Percentiles rank a stretch among this genome's conserved stretches.
Conservation (phyloP, 2,329 filamentous ascomycete genomes). For the Aspergillus niger region DNA sequence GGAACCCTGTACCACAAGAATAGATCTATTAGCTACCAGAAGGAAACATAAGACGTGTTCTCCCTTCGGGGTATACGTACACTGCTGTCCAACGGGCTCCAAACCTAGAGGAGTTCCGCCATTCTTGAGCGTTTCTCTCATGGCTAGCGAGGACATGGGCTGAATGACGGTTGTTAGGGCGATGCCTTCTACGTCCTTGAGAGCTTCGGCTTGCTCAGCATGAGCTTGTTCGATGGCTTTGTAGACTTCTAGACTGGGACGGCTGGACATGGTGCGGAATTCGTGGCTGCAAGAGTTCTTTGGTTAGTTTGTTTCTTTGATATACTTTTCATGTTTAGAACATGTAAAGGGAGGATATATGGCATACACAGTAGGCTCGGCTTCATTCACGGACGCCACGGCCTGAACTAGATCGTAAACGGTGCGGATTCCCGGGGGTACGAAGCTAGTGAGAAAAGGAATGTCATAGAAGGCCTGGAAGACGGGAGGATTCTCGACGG, state of each 20-base stretch:
- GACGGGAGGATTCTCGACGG: conserved; percentile 6
- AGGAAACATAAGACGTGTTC: too few relatives aligned
- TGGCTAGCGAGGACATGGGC: conserved; percentile 13
- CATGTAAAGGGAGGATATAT: too few relatives aligned
- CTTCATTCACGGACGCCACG: conserved; percentile 7
- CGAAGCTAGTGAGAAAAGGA: conserved; percentile 5
- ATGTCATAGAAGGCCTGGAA: conserved; percentile 15
- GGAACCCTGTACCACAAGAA: conserved; percentile 8
- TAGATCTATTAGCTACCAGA: neutral
- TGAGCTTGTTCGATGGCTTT: conserved; percentile 12
- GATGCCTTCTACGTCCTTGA: conserved; percentile 9
- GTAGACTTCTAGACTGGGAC: conserved; percentile 13
- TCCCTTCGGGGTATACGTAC: conserved; percentile 5
- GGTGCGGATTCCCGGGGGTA: conserved; percentile 10
- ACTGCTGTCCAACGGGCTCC: conserved; percentile 11
- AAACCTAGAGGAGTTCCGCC: conserved; percentile 17
- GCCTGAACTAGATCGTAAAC: conserved; percentile 12
- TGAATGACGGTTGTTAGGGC: conserved; percentile 16
- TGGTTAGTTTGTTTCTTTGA: too few relatives aligned
- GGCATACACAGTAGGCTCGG: neutral
- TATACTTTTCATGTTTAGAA: too few relatives aligned
- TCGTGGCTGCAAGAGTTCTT: conserved; percentile 14
- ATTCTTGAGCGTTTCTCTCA: conserved; percentile 1
- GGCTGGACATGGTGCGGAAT: conserved; percentile 19
- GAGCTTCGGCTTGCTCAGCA: conserved; percentile 5